Percentiles rank a stretch among this genome's conserved stretches.
phyloP scores from a whole-genome alignment of 2,329 filamentous ascomycete genomes.

The Calonectria pauciramosa region DNA sequence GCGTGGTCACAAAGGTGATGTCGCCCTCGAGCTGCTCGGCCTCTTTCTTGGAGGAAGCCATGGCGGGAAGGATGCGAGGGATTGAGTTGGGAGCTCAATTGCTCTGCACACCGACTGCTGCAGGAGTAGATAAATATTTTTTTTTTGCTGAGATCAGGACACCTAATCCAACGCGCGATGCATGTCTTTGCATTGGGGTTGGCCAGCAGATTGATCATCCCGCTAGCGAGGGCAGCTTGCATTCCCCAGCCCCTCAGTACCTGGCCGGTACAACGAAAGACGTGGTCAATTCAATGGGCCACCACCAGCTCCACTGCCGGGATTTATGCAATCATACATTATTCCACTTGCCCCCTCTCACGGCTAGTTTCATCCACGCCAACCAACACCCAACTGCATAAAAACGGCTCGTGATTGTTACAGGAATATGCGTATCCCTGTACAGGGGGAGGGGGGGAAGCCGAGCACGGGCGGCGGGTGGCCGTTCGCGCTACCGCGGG shows the following conservation, averaged over 20 bases:
- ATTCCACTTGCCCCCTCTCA: not conserved
- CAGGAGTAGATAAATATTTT: not conserved
- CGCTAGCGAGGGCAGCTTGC: not conserved
- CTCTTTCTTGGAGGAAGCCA: not conserved
- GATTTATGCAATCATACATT: not conserved
- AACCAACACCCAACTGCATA: not conserved
- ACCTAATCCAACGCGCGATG: not conserved
- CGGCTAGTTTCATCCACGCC: not conserved
- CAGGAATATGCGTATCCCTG: not conserved
- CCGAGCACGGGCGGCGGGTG: not conserved
- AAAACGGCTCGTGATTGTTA: not conserved
- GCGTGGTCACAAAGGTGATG: not conserved
- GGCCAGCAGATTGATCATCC: not conserved
- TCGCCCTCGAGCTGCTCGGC: slow-evolving; percentile 1
- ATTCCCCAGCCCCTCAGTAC: not conserved
- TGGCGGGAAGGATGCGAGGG: not conserved
- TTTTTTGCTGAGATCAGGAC: not conserved
- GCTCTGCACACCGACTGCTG: too few relatives aligned
- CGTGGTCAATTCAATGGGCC: not conserved
- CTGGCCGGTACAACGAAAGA: not conserved
- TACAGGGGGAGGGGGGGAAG: not conserved
- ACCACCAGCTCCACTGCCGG: not conserved
- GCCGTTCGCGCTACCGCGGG: not conserved
- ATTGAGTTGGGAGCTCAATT: not conserved
- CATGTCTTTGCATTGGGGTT: not conserved